Base-by-base conservation (phyloP, 208 protist genomes). In the Borovskyia barvae region DNA sequence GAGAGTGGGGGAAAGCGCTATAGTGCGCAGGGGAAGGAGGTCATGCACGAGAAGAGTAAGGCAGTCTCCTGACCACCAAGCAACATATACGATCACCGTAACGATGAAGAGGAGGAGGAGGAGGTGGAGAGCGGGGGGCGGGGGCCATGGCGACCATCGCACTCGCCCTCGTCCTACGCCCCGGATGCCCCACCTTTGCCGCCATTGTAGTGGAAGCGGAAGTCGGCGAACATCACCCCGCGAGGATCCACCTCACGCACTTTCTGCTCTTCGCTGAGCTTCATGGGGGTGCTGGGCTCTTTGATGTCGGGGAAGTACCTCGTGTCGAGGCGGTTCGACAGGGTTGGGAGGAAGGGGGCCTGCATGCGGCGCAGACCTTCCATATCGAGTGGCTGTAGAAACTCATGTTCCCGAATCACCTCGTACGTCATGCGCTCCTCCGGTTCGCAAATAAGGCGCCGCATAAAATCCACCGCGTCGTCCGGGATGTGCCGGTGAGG, bases 401-500 rank as follows among this genome's bases (percentile, higher is more conserved):
- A 97, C 17, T 82, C 72, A 59, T 97, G 93, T 0, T 37, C 33
- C 45, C 87, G 83, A 28, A 97, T 91, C 17, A 77, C 75, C 3
- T 82, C 71, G 61, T 77, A 93, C 37, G 75, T 77, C 61, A 95
- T 80, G 26, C 93, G 83, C 15, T 95, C 69, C 35, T 80, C 69
- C 11, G 81, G 76, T 29, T 96, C 90, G 43, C 90, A 96, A 56
- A 97, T 79, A 30, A 97, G 89, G 2, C 75, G 76, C 51, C 83
- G 57, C 59, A 98, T 96, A 26, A 99, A 82, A 49, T 98, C 88
- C 22, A 96, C 79, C 7, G 96, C 93, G 14, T 91, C 87, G 17
- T 83, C 69, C 1, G 83, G 87, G 2, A 99, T 67, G 22, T 77
- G 72, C 5, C 82, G 74, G 28, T 97, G 85, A 24, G 74, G 66